These are phyloP conservation scores for Monilinia fructicola DNA, from an alignment of 2,329 filamentous ascomycete species.

Conservation along the genomic window DNA sequence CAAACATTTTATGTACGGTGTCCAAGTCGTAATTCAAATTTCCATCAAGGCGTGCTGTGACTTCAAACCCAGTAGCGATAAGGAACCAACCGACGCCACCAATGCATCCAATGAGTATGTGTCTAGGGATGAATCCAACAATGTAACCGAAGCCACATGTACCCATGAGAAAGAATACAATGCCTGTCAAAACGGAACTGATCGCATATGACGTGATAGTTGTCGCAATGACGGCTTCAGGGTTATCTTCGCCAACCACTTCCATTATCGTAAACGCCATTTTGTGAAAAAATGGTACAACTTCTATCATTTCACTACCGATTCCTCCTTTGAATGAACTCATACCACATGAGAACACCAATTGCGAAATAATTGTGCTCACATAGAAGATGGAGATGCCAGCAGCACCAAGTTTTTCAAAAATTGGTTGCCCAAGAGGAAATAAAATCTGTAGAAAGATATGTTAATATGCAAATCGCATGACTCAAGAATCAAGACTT, in stretches of 20 bases:
- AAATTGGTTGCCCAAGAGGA: conserved; percentile 82
- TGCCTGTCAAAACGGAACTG: conserved; percentile 85
- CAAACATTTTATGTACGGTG: conserved; percentile 73
- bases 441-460: conserved; percentile 69
- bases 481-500: neutral
- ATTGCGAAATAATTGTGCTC: conserved; percentile 90
- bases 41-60: conserved; percentile 84
- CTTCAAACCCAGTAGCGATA: conserved; percentile 86
- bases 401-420: conserved; percentile 81
- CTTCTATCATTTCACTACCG: conserved; percentile 97
- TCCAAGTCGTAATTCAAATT: conserved; percentile 77
- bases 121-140: conserved; percentile 93
- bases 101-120: conserved; percentile 95
- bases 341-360: conserved; percentile 80
- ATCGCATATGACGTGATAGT: conserved; percentile 89
- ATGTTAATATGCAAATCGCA: conserved; percentile 55
- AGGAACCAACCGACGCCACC: conserved; percentile 96
- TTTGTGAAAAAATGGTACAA: conserved; percentile 97
- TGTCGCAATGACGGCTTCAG: conserved; percentile 86
- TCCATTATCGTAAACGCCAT: conserved; percentile 89
- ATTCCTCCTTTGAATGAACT: conserved; percentile 89
- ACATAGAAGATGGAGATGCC: conserved; percentile 99
- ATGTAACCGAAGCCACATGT: conserved; percentile 84
- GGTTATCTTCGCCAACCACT: conserved; percentile 74
- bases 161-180: conserved; percentile 91